Evolutionary conservation across 148 eudicot species (phyloP).

Genomic region (Polygonum aviculare): DNA sequence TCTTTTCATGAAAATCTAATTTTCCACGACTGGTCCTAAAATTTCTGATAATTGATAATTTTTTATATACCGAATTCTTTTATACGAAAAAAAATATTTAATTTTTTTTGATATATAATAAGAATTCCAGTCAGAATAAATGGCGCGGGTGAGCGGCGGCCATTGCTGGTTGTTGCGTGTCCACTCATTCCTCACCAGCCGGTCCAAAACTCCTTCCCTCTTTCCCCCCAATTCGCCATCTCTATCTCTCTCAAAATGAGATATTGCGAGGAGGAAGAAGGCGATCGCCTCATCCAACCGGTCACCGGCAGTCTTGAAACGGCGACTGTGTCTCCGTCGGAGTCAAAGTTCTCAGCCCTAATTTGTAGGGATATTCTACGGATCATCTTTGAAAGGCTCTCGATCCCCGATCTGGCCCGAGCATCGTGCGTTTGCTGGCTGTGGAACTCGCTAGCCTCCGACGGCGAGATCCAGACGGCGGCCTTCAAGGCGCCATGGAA

Average conservation of each 20-base stretch:
- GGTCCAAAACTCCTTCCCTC: not conserved
- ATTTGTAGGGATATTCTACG: constrained; percentile 52
- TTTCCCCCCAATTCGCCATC: not conserved
- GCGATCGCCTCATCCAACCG: constrained; percentile 19
- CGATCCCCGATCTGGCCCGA: constrained; percentile 56
- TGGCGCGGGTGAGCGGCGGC: not conserved
- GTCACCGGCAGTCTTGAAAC: not conserved
- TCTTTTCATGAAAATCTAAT: no score
- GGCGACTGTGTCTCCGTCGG: constrained; percentile 39
- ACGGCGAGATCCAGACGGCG: constrained; percentile 47
- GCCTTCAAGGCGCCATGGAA: constrained; percentile 75
- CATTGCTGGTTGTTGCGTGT: not conserved
- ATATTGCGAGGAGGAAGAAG: constrained; percentile 36
- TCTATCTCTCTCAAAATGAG: constrained; percentile 19
- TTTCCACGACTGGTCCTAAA: no score
- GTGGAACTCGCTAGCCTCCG: constrained; percentile 67
- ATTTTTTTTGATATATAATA: not conserved
- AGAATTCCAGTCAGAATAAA: not conserved
- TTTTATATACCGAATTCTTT: no score
- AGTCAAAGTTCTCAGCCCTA: constrained; percentile 41
- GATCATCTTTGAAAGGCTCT: constrained; percentile 54
- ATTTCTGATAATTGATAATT: no score
- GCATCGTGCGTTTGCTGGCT: constrained; percentile 66
- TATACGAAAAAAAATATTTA: no score
- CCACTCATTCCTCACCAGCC: constrained; percentile 5